Conservation (phyloP, 2,329 filamentous ascomycete species). For the Aspergillus novofumigatus region DNA sequence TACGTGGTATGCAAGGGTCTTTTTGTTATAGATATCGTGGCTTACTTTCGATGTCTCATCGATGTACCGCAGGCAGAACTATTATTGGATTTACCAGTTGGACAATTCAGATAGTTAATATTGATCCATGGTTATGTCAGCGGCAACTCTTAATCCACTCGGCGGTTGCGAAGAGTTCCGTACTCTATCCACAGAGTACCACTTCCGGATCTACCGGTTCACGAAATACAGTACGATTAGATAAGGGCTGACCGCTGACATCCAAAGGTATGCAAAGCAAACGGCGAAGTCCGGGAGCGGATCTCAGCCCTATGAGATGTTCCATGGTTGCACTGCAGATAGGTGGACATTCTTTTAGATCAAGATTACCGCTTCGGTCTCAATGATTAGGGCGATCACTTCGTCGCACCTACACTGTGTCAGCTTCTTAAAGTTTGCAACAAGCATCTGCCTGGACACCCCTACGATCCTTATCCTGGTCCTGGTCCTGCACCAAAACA, state of each 20-base stretch:
- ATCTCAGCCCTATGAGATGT: neutral
- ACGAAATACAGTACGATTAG: neutral
- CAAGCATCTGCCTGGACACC: neutral
- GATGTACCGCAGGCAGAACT: neutral
- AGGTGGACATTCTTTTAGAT: neutral
- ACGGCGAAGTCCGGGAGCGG: neutral
- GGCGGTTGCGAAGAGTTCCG: neutral
- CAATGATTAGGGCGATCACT: too few species aligned
- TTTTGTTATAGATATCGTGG: neutral
- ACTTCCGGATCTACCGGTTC: too few species aligned
- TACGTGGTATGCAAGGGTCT: slow-evolving; percentile 1
- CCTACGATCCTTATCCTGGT: neutral
- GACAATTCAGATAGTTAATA: neutral
- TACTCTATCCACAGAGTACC: too few species aligned
- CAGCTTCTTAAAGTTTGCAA: neutral
- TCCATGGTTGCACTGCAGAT: neutral
- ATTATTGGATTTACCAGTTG: neutral
- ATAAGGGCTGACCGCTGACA: neutral
- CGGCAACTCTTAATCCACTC: neutral
- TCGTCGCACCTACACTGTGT: neutral
- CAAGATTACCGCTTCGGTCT: neutral
- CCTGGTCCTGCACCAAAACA: slow-evolving; percentile 2
- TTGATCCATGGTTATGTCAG: neutral
- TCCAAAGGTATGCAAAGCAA: neutral
- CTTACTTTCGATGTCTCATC: neutral